Percentiles rank a stretch among this genome's conserved stretches.
Conservation (phyloP, 2,329 filamentous ascomycete species). For the Xylariaceae sp. region DNA sequence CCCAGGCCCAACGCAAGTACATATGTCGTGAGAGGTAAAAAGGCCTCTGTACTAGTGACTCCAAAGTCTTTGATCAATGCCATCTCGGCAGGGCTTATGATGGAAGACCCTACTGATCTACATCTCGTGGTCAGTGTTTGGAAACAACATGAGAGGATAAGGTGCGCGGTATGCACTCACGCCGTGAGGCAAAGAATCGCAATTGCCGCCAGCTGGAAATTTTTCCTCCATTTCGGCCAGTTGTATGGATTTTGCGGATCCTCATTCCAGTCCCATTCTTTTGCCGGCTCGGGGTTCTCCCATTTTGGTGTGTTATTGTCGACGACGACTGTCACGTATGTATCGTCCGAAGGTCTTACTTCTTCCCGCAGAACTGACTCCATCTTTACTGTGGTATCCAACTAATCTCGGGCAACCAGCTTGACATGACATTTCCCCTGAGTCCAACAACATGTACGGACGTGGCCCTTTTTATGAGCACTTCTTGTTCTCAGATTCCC, state of each 20-base stretch:
- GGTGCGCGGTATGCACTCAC: conserved; percentile 28
- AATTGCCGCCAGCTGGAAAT: conserved; percentile 35
- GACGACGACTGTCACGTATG: neutral
- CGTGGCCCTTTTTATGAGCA: too few relatives aligned
- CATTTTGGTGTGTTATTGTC: neutral
- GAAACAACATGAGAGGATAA: neutral
- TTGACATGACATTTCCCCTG: too few relatives aligned
- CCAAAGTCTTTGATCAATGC: conserved; percentile 49
- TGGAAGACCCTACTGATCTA: conserved; percentile 50
- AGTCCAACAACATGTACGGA: too few relatives aligned
- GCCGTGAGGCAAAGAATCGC: conserved; percentile 38
- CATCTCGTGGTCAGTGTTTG: conserved; percentile 4
- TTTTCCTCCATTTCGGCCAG: conserved; percentile 42
- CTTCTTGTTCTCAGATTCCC: too few relatives aligned
- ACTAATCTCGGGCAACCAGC: too few relatives aligned
- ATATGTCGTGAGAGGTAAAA: conserved; percentile 57
- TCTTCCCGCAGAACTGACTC: too few relatives aligned
- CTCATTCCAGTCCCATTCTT: conserved; percentile 33
- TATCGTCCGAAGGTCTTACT: too few relatives aligned
- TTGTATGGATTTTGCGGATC: conserved; percentile 47
- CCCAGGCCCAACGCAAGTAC: conserved; percentile 56
- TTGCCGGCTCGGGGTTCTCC: neutral
- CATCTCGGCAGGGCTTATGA: conserved; percentile 44
- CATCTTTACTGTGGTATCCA: too few relatives aligned
- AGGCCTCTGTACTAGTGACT: conserved; percentile 48